Evolutionary conservation across 2,329 filamentous ascomycete species (phyloP).

Genomic region (Lecanosticta acicola): DNA sequence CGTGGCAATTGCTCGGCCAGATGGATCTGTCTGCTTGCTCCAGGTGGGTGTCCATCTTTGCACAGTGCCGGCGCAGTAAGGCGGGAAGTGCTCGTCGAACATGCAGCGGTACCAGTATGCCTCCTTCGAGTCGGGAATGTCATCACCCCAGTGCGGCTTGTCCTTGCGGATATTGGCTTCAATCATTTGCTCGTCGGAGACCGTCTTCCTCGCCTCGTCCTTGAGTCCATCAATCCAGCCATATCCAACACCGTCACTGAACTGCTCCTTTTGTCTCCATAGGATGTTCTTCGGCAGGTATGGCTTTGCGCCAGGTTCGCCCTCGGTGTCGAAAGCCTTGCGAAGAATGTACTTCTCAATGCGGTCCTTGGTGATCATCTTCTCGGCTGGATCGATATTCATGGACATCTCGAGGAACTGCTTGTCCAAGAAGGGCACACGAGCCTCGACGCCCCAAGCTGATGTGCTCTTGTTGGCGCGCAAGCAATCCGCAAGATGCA

Average conservation of each 20-base stretch:
- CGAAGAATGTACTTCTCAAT: constrained; percentile 98
- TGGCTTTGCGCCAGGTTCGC: constrained; percentile 66
- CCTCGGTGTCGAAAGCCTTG: constrained; percentile 88
- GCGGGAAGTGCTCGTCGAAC: constrained; percentile 98
- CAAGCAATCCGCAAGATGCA: constrained; percentile 92
- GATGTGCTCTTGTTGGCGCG: constrained; percentile 98
- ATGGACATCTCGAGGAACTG: constrained; percentile 88
- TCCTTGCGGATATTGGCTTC: constrained; percentile 63
- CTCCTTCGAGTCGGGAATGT: constrained; percentile 94
- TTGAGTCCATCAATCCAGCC: constrained; percentile 98
- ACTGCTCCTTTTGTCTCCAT: constrained; percentile 99
- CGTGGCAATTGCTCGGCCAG: constrained; percentile 57
- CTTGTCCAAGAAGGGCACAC: constrained; percentile 97
- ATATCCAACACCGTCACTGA: constrained; percentile 94
- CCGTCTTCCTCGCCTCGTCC: constrained; percentile 81
- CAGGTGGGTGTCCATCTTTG: constrained; percentile 96
- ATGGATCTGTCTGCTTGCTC: constrained; percentile 94
- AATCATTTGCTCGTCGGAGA: constrained; percentile 90
- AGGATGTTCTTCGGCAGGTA: constrained; percentile 96
- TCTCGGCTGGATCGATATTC: constrained; percentile 89
- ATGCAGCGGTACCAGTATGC: constrained; percentile 98
- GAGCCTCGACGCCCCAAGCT: constrained; percentile 95
- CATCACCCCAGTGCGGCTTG: constrained; percentile 88
- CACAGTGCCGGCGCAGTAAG: constrained; percentile 83
- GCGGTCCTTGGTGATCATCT: constrained; percentile 78